Base-by-base conservation (phyloP, 148 eudicot genomes). In the Silene uniflora region DNA sequence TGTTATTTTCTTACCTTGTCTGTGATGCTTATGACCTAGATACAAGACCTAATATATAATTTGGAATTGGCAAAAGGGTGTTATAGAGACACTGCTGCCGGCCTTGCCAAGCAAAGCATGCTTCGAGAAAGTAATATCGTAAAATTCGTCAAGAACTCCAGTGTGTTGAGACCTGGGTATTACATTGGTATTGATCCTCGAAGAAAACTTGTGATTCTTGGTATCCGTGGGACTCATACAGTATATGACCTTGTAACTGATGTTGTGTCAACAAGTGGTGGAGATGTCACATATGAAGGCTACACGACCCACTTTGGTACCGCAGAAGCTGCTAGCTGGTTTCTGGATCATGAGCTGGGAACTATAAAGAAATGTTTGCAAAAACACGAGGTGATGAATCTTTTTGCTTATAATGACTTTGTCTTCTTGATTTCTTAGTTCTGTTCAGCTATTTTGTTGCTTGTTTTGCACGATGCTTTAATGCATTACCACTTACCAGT, bases 251-350 rank as follows among this genome's bases (percentile, higher is more conserved):
- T 94, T 13, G 89, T 94, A 6, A 94, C 98, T 67, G 97, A 94
- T 78, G 83, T 92, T 64, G 89, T 88, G 24, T 88, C 98, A 79
- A 85, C 96, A 29, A 89, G 98, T 80, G 83, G 87, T 22, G 97
- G 88, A 73, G 93, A 90, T 82, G 81, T 90, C 78, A 92, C 88
- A 35, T 81, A 84, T 25, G 97, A 95, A 71, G 96, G 97, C 47
- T 92, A 85, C 73, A 84, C 96, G 18, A 85, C 90, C 47, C 98
- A 95, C 86, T 92, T 95, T 84, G 98, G 97, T 76, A 89, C 90
- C 25, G 96, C 96, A 58, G 97, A 95, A 83, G 96, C 98, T 82
- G 98, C 97, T 80, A 91, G 96, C 67, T 95, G 96, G 96, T 95
- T 95, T 87, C 84, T 95, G 32, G 78, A 70, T 66, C 91, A 95